Evolutionary conservation across 306 rosid species (phyloP).

Genomic region (Citrullus mucosospermus): DNA sequence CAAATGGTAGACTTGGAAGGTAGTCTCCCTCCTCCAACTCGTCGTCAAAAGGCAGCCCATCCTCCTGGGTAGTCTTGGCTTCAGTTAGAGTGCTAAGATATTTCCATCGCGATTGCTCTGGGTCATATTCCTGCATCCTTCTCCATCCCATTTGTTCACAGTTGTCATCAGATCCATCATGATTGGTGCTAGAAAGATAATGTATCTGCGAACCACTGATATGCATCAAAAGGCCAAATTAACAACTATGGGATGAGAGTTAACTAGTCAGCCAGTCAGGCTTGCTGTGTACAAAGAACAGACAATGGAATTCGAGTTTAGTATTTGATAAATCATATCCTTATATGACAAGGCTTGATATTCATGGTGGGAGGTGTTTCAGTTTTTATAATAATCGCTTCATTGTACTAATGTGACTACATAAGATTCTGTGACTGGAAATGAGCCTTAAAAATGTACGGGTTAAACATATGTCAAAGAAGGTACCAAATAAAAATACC

Average conservation of each 20-base stretch:
- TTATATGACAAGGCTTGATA: not conserved
- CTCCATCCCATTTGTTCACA: constrained; percentile 78
- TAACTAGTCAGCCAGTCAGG: not conserved
- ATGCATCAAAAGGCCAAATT: constrained; percentile 16
- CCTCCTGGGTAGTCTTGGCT: constrained; percentile 38
- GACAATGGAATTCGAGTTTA: not conserved
- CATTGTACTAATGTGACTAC: not conserved
- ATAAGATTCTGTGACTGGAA: not conserved
- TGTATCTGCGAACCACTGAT: constrained; percentile 72
- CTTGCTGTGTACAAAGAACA: constrained; percentile 2
- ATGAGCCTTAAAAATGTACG: not conserved
- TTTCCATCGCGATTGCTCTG: constrained; percentile 64
- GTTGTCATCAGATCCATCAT: constrained; percentile 56
- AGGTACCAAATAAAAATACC: constrained; percentile 27
- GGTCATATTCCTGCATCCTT: constrained; percentile 60
- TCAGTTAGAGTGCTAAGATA: constrained; percentile 54
- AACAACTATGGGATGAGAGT: constrained; percentile 9
- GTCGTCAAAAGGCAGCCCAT: constrained; percentile 36
- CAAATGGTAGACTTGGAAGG: constrained; percentile 83
- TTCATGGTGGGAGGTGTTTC: not conserved
- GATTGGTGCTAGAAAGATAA: constrained; percentile 63
- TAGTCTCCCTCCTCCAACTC: constrained; percentile 73
- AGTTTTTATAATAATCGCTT: not conserved
- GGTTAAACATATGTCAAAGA: not conserved
- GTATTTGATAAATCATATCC: not conserved